These are phyloP conservation scores for Tricholoma sp. DNA, from an alignment of 768 basidiomycete species.

Conservation along the genomic window DNA sequence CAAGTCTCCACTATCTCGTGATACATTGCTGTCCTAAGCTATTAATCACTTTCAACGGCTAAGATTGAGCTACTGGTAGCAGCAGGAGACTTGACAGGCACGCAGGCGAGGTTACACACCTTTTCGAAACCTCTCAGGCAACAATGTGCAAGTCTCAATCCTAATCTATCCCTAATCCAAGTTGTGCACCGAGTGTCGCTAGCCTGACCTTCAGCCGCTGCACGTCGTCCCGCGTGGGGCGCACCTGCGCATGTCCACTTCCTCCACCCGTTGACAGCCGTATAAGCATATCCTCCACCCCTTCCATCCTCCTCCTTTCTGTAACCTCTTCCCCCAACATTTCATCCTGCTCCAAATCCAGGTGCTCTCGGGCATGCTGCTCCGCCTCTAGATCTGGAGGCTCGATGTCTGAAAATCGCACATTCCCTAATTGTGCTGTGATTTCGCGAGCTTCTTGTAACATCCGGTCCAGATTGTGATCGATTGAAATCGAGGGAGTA, in stretches of 20 bases:
- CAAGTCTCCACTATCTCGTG: background rate
- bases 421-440: constrained; percentile 44
- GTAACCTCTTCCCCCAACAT: constrained; percentile 38
- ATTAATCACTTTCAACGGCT: no score
- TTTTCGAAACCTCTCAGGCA: no score
- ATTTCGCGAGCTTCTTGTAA: constrained; percentile 49
- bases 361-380: constrained; percentile 66
- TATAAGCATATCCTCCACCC: constrained; percentile 51
- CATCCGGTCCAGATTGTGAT: constrained; percentile 12
- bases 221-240: constrained; percentile 38
- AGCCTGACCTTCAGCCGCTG: constrained; percentile 32
- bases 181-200: constrained; percentile 19
- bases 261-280: constrained; percentile 30
- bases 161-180: constrained; percentile 26
- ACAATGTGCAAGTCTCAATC: background rate
- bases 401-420: constrained; percentile 68
- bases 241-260: constrained; percentile 12
- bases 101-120: no score
- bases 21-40: background rate
- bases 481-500: background rate
- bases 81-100: no score
- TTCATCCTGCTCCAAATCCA: constrained; percentile 35
- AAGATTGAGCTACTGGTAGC: no score
- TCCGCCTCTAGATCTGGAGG: constrained; percentile 77
- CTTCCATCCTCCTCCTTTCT: constrained; percentile 47